Evolutionary conservation across 495 filamentous ascomycete genomes (phyloP).

Genomic region (Hypoxylon cercidicola): DNA sequence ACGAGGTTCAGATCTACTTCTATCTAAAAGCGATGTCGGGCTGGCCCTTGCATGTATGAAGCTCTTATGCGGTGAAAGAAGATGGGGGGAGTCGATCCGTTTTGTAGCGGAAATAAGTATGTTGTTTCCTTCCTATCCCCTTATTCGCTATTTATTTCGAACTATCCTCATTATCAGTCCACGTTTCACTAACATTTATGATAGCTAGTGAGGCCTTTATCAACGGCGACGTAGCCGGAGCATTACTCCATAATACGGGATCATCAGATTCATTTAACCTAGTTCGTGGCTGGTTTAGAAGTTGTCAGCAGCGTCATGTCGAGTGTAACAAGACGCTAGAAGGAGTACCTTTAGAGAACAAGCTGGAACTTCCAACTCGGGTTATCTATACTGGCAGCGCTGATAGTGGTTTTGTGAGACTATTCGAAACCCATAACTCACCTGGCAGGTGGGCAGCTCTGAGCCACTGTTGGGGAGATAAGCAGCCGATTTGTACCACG

Average conservation of each 20-base stretch:
- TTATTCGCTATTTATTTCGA: neutral
- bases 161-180: neutral
- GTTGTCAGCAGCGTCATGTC: neutral
- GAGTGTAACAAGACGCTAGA: neutral
- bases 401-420: neutral
- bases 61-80: neutral
- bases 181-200: neutral
- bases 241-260: neutral
- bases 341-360: neutral
- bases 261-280: neutral
- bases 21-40: neutral
- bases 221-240: neutral
- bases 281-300: neutral
- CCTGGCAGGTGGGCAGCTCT: neutral
- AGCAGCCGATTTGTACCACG: neutral
- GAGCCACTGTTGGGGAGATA: constrained; percentile 3
- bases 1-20: neutral
- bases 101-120: neutral
- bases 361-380: neutral
- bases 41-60: neutral
- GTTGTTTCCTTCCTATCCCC: neutral
- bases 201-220: neutral
- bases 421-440: neutral
- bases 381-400: neutral
- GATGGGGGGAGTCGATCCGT: neutral